Evolutionary conservation across 805 yeast species (phyloP), one percentile per base, ranked within the genome.

Genomic region (Candida germanica): DNA sequence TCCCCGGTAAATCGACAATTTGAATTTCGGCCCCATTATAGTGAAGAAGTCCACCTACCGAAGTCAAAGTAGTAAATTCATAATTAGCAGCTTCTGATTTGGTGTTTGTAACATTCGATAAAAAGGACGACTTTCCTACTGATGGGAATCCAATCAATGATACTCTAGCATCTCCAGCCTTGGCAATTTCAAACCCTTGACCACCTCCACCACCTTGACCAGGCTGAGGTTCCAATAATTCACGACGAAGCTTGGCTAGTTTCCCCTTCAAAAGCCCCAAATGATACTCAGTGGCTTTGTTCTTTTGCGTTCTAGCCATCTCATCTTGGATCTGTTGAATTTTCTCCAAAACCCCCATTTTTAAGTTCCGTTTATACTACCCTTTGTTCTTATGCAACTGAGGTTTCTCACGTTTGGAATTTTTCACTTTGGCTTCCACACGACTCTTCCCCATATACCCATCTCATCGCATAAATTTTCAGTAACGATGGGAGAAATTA

Each of bases 21-120:
- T 91, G 98, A 44, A 91, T 88, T 54, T 89, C 96, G 0, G 98
- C 96, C 25, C 98, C 98, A 55, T 88, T 87, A 56, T 91, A 88
- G 56, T 88, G 91, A 49, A 91, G 68, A 9, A 93, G 95, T 31
- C 98, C 97, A 0, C 98, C 97, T 14, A 91, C 97, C 0, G 96
- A 87, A 0, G 98, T 91, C 58, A 91, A 73, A 0, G 98, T 91
- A 6, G 98, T 91, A 72, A 91, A 91, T 35, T 95, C 93, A 55
- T 93, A 91, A 33, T 82, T 86, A 5, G 98, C 98, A 35, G 95
- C 85, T 58, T 88, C 98, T 1, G 96, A 84, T 59, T 87, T 87
- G 2, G 98, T 91, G 51, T 86, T 85, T 14, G 98, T 91, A 37
- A 93, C 86, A 52, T 87, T 87, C 13, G 87, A 80, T 41, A 91